Evolutionary conservation across 805 yeast species (phyloP).

Genomic region (Metschnikowia cubensis): DNA sequence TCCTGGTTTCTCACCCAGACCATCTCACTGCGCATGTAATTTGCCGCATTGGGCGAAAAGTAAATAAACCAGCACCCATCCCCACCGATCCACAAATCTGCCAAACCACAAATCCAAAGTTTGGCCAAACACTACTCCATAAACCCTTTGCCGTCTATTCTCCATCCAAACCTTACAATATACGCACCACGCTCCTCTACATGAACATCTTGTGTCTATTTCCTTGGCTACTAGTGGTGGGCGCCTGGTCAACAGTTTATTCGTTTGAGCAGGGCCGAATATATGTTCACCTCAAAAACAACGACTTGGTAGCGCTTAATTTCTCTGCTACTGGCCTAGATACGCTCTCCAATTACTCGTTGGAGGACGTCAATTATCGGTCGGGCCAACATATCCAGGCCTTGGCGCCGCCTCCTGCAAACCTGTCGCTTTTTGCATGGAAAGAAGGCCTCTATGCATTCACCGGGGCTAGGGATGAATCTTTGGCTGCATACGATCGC

Average conservation of each 20-base stretch:
- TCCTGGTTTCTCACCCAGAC: background rate
- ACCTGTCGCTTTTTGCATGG: conserved; percentile 29
- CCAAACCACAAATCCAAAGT: too few species aligned
- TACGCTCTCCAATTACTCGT: conserved; percentile 8
- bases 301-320: conserved; percentile 34
- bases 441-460: conserved; percentile 30
- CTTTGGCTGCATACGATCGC: conserved; percentile 7
- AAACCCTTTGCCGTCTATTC: too few species aligned
- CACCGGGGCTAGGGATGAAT: conserved; percentile 7
- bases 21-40: conserved; percentile 11
- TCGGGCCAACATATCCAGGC: conserved; percentile 21
- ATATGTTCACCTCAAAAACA: conserved; percentile 33
- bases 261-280: conserved; percentile 30
- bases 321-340: conserved; percentile 33
- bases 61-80: conserved; percentile 9
- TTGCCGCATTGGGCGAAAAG: conserved; percentile 17
- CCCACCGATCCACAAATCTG: too few species aligned
- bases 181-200: too few species aligned
- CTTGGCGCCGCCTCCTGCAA: conserved; percentile 30
- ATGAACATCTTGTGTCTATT: background rate
- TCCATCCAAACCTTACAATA: background rate
- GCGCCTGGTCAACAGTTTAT: conserved; percentile 34
- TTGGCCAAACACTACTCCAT: too few species aligned
- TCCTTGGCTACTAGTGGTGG: conserved; percentile 5
- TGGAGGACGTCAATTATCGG: conserved; percentile 16